phyloP scores from a whole-genome alignment of 805 yeast genomes.

The Schwanniomyces occidentalis region DNA sequence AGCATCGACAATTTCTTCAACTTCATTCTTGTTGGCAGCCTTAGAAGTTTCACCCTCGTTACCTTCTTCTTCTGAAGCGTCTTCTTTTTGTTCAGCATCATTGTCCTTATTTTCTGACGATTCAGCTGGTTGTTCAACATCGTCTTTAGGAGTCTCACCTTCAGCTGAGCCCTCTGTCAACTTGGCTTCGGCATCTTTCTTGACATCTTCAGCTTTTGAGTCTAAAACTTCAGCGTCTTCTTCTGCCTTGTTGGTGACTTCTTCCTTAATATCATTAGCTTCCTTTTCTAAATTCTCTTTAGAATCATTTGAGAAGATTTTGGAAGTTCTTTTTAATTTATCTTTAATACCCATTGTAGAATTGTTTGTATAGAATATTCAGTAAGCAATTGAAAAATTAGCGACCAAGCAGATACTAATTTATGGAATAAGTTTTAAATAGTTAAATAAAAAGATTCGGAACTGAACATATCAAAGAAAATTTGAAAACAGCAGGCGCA shows the following conservation, averaged over 20 bases:
- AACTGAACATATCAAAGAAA: too few relatives aligned
- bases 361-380: too few relatives aligned
- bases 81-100: conserved; percentile 8
- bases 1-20: conserved; percentile 9
- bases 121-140: conserved; percentile 2
- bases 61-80: conserved; percentile 10
- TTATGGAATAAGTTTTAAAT: too few relatives aligned
- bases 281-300: conserved; percentile 19
- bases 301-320: conserved; percentile 29
- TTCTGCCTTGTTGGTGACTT: conserved; percentile 5
- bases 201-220: conserved; percentile 4
- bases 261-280: conserved; percentile 6
- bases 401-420: too few relatives aligned
- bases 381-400: too few relatives aligned
- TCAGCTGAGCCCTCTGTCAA: conserved; percentile 1
- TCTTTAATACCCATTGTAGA: conserved; percentile 37
- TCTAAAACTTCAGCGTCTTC: conserved; percentile 7
- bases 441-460: too few relatives aligned
- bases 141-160: background rate
- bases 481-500: conserved; percentile 2
- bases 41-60: conserved; percentile 8
- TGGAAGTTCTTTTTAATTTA: conserved; percentile 40
- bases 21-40: conserved; percentile 6
- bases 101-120: conserved; percentile 6
- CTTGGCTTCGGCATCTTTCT: conserved; percentile 1